Conservation (phyloP, 2,329 filamentous ascomycete species). For the Pyricularia sp. region DNA sequence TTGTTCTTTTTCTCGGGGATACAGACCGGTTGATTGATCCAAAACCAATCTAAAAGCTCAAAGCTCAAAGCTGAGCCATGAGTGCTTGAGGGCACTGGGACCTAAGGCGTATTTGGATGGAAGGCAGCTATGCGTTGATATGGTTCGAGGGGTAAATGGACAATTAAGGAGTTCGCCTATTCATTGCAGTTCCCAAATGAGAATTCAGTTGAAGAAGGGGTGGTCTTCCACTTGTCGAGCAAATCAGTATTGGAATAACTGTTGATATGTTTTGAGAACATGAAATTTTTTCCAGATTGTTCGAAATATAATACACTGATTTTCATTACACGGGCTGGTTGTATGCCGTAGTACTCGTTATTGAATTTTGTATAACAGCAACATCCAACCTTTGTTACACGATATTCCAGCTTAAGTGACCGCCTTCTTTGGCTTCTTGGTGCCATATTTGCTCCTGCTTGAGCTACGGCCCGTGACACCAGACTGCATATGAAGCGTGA, state of each 20-base stretch:
- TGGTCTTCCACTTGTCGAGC: neutral
- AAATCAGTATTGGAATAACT: neutral
- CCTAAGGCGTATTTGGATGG: neutral
- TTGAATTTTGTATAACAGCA: neutral
- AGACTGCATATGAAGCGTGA: constrained; percentile 40
- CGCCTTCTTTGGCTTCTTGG: constrained; percentile 92
- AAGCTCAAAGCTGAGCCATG: neutral
- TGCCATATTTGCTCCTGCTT: constrained; percentile 90
- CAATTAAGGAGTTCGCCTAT: neutral
- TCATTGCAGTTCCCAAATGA: neutral
- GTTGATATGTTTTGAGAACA: neutral
- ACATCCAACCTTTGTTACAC: neutral
- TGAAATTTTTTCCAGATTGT: neutral
- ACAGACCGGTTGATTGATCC: neutral
- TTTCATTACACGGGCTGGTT: neutral
- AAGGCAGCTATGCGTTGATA: no score
- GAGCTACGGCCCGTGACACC: constrained; percentile 77
- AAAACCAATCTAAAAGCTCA: neutral
- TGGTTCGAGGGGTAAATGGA: neutral
- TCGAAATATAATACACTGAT: neutral
- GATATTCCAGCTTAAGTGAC: neutral
- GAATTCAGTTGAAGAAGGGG: neutral
- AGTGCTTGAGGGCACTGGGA: neutral
- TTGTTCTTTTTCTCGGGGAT: neutral
- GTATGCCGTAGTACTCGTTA: neutral